These are phyloP conservation scores for Fusarium nematophilum DNA, from an alignment of 2,329 filamentous ascomycete species.

Conservation along the genomic window DNA sequence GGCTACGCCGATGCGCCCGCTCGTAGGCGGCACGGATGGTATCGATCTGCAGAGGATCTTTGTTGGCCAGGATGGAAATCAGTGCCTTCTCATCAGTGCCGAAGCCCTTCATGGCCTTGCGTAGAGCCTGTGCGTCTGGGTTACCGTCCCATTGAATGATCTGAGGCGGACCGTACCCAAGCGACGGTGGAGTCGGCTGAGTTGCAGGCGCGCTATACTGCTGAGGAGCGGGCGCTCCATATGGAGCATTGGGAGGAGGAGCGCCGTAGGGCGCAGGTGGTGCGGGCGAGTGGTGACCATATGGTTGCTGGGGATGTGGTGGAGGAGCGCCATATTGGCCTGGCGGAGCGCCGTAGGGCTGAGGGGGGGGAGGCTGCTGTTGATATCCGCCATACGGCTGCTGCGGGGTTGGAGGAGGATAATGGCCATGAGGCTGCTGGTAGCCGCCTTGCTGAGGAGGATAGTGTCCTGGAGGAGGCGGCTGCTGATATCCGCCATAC, in stretches of 20 bases:
- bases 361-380: slow-evolving; percentile 48
- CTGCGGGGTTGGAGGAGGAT: slow-evolving; percentile 49
- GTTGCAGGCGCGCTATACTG: slow-evolving; percentile 54
- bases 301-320: slow-evolving; percentile 36
- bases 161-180: slow-evolving; percentile 80
- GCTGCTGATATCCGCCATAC: slow-evolving; percentile 51
- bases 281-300: slow-evolving; percentile 42
- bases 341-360: slow-evolving; percentile 45
- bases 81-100: slow-evolving; percentile 87
- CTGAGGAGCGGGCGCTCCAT: slow-evolving; percentile 47
- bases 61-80: slow-evolving; percentile 75
- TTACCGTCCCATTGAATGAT: slow-evolving; percentile 76
- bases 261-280: slow-evolving; percentile 47
- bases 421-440: slow-evolving; percentile 48
- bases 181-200: slow-evolving; percentile 72
- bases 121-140: slow-evolving; percentile 76
- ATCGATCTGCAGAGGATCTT: slow-evolving; percentile 83
- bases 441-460: slow-evolving; percentile 49
- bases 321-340: slow-evolving; percentile 57
- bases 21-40: slow-evolving; percentile 75
- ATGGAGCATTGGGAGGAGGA: slow-evolving; percentile 46
- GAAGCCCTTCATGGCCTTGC: slow-evolving; percentile 91
- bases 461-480: slow-evolving; percentile 47
- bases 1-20: slow-evolving; percentile 71
- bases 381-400: slow-evolving; percentile 48